A percentile compares a stretch with the other conserved stretches of the same genome.
Conservation (phyloP, 305 asterid genomes). For the Fraxinus baroniana region DNA sequence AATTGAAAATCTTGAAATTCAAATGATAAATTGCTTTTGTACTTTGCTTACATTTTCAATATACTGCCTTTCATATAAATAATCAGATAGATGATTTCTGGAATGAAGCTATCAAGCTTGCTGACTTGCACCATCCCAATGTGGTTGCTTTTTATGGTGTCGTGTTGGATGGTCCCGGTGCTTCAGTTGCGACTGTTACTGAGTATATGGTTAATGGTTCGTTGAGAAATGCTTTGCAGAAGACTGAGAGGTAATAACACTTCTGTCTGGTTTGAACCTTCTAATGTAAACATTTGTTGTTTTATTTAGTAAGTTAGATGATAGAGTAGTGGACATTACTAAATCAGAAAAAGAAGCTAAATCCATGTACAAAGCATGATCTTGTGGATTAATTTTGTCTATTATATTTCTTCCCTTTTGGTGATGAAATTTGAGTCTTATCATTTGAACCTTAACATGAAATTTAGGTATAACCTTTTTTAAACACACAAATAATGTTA, state of each 20-base stretch:
- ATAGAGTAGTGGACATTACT: background rate
- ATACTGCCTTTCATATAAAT: constrained; percentile 15
- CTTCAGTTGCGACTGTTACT: constrained; percentile 92
- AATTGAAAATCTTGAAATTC: constrained; percentile 10
- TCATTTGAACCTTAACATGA: background rate
- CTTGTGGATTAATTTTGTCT: background rate
- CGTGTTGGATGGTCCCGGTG: constrained; percentile 93
- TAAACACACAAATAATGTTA: constrained; percentile 15
- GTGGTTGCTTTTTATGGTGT: constrained; percentile 98
- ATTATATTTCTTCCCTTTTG: background rate
- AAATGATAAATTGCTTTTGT: background rate
- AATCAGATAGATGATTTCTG: constrained; percentile 89
- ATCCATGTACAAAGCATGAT: background rate
- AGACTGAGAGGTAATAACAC: constrained; percentile 56
- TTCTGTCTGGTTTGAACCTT: background rate
- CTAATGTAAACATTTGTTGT: background rate
- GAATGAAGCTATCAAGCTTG: constrained; percentile 94
- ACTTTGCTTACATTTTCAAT: constrained; percentile 4
- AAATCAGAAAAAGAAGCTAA: background rate
- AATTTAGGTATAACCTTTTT: background rate
- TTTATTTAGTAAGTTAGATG: background rate
- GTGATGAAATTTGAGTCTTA: background rate
- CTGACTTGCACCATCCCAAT: constrained; percentile 96
- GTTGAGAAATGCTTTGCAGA: constrained; percentile 82
- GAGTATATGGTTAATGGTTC: constrained; percentile 99